phyloP scores from a whole-genome alignment of 768 basidiomycete species.

The Lentinula edodes region DNA sequence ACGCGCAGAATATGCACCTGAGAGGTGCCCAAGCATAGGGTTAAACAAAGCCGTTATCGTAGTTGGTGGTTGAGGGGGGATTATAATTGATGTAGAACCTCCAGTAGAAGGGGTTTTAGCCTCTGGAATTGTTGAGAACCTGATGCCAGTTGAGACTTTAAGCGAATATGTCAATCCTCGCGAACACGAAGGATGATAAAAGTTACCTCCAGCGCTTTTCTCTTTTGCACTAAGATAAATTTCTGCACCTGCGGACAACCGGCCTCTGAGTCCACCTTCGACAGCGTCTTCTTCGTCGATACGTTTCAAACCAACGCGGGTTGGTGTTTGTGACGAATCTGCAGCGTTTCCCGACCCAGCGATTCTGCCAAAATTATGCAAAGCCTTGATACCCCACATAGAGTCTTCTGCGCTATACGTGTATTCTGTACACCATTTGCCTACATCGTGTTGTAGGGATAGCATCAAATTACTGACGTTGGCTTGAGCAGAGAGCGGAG shows the following conservation, averaged over 20 bases:
- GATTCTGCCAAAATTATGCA: conserved; percentile 85
- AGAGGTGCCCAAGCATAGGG: conserved; percentile 93
- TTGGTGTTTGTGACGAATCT: conserved; percentile 14
- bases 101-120: conserved; percentile 63
- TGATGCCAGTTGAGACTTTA: conserved; percentile 84
- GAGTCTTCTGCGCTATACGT: conserved; percentile 92
- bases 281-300: conserved; percentile 94
- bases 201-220: conserved; percentile 84
- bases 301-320: conserved; percentile 51
- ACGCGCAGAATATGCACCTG: conserved; percentile 85
- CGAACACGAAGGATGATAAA: background rate
- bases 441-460: conserved; percentile 87
- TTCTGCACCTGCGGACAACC: conserved; percentile 90
- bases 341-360: conserved; percentile 27
- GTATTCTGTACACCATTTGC: conserved; percentile 91
- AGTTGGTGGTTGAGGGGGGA: conserved; percentile 77
- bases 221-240: conserved; percentile 92
- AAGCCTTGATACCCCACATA: conserved; percentile 84
- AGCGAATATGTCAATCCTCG: background rate
- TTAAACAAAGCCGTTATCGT: conserved; percentile 94
- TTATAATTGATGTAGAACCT: conserved; percentile 30
- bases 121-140: conserved; percentile 92
- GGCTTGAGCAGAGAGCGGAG: conserved; percentile 36
- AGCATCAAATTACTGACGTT: conserved; percentile 71
- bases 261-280: conserved; percentile 85